Evolutionary conservation across 306 rosid species (phyloP).

Genomic region (Trifolium repens): DNA sequence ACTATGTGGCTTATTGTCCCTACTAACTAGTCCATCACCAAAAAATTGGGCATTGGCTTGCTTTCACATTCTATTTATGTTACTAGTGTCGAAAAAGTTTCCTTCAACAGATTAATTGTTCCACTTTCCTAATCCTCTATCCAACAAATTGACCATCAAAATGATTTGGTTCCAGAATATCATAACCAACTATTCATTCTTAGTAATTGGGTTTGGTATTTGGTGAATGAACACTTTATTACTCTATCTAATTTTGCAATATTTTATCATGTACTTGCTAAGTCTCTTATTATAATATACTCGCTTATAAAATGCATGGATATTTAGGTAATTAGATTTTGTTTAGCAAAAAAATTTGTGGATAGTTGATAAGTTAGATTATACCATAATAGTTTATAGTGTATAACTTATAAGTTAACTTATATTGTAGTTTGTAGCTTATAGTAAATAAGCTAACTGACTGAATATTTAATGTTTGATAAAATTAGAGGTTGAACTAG

Average conservation of each 20-base stretch:
- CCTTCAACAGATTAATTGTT: conserved; percentile 18
- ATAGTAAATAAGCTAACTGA: no score
- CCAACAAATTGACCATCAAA: conserved; percentile 33
- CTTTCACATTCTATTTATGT: conserved; percentile 38
- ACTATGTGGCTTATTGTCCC: conserved; percentile 37
- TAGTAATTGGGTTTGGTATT: conserved; percentile 39
- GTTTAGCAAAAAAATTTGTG: no score
- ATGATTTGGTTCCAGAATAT: conserved; percentile 25
- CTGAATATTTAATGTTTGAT: no score
- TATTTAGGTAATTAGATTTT: no score
- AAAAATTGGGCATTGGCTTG: conserved; percentile 40
- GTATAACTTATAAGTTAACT: no score
- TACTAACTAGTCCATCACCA: conserved; percentile 30
- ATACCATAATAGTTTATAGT: no score
- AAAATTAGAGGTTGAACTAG: no score
- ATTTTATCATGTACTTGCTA: neutral
- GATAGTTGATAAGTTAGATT: no score
- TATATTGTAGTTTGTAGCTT: no score
- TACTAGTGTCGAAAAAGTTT: conserved; percentile 37
- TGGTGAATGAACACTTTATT: conserved; percentile 9
- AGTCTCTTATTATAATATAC: neutral
- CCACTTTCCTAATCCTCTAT: conserved; percentile 29
- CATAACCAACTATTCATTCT: conserved; percentile 34
- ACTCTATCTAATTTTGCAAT: neutral
- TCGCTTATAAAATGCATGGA: no score